Percentiles rank a stretch among this genome's conserved stretches.
phyloP scores from a whole-genome alignment of 1,284 basidiomycete species.

The Malassezia psittaci region DNA sequence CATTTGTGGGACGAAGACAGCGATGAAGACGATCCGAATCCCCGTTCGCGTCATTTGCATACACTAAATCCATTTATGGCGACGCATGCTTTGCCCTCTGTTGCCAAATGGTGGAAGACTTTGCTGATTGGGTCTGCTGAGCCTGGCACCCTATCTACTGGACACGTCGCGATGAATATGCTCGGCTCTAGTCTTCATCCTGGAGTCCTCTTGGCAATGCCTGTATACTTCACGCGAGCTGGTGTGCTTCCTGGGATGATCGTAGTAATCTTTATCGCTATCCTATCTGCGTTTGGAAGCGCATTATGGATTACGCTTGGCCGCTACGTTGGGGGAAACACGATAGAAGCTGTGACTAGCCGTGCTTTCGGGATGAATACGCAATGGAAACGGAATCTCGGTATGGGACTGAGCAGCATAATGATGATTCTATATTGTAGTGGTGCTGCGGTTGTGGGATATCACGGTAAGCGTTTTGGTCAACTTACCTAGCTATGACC shows the following conservation, averaged over 20 bases:
- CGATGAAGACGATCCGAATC: conserved; percentile 1
- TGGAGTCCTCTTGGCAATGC: conserved; percentile 40
- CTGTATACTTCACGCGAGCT: conserved; percentile 37
- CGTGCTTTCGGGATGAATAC: conserved; percentile 39
- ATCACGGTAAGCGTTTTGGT: conserved; percentile 22
- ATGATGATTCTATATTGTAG: conserved; percentile 38
- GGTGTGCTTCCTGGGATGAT: conserved; percentile 26
- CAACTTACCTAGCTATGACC: conserved; percentile 22
- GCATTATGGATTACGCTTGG: conserved; percentile 42
- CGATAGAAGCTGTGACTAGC: conserved; percentile 38
- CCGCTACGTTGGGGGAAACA: conserved; percentile 39
- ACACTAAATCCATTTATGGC: neutral
- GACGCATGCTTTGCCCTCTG: neutral
- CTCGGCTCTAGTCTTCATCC: conserved; percentile 41
- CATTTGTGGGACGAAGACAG: conserved; percentile 19
- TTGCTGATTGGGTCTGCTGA: conserved; percentile 27
- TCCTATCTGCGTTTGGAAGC: conserved; percentile 40
- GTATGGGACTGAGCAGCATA: conserved; percentile 25
- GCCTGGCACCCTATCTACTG: conserved; percentile 34
- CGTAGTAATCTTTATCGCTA: conserved; percentile 24
- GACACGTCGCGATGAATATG: conserved; percentile 39
- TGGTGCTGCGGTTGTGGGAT: conserved; percentile 39
- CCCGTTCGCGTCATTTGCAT: too few species aligned
- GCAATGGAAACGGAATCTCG: conserved; percentile 36
- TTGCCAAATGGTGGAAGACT: conserved; percentile 21